Conservation (phyloP, 768 basidiomycete species). For the Zangia roseola region DNA sequence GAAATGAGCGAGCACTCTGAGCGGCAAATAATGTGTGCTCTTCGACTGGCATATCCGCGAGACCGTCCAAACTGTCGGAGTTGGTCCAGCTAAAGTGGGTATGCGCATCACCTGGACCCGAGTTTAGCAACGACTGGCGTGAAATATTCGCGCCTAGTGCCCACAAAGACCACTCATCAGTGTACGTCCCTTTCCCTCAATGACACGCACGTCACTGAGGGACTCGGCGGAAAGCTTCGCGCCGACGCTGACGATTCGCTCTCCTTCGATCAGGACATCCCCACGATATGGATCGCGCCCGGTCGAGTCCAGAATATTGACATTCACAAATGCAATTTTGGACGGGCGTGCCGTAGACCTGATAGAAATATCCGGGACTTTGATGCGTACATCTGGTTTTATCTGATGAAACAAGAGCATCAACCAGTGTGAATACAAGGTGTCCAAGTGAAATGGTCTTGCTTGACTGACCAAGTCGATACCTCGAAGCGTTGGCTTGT, state of each 20-base stretch:
- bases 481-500: slow-evolving; percentile 20
- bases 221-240: slow-evolving; percentile 19
- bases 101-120: slow-evolving; percentile 36
- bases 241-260: slow-evolving; percentile 31
- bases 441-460: no score
- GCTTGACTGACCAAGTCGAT: slow-evolving; percentile 17
- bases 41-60: slow-evolving; percentile 29
- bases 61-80: slow-evolving; percentile 29
- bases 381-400: slow-evolving; percentile 20
- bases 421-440: no score
- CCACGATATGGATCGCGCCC: slow-evolving; percentile 33
- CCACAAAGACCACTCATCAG: slow-evolving; percentile 38
- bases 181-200: slow-evolving; percentile 34
- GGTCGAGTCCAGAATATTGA: slow-evolving; percentile 38
- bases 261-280: slow-evolving; percentile 33
- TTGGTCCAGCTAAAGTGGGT: slow-evolving; percentile 34
- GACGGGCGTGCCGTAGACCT: slow-evolving; percentile 16
- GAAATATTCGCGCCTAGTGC: no score
- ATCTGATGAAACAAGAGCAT: slow-evolving; percentile 19
- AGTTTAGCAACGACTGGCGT: no score
- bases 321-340: slow-evolving; percentile 29
- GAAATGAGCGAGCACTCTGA: slow-evolving; percentile 31
- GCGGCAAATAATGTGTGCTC: slow-evolving; percentile 32
- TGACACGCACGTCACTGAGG: slow-evolving; percentile 21
- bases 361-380: slow-evolving; percentile 25